A percentile compares a stretch with the other conserved stretches of the same genome.
Evolutionary conservation across 164 flowering plant species (phyloP).

Genomic region (Nymphaea colorata): DNA sequence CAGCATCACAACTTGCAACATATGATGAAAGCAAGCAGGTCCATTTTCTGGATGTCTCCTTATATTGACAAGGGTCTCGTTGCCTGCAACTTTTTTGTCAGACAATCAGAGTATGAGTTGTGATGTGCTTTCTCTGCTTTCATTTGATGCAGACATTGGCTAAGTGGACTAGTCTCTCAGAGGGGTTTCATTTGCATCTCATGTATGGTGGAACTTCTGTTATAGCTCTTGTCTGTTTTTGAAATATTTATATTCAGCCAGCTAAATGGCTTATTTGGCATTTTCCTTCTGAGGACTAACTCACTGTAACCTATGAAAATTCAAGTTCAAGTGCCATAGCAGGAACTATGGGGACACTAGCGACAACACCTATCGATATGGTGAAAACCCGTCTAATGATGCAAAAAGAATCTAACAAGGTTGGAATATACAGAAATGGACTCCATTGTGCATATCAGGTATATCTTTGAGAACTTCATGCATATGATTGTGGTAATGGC

Average conservation of each 20-base stretch:
- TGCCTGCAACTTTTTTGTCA: too few relatives aligned
- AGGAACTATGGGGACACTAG: constrained; percentile 61
- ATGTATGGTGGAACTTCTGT: constrained; percentile 28
- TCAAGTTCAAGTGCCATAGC: constrained; percentile 79
- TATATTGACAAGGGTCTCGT: constrained; percentile 2
- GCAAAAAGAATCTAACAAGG: constrained; percentile 52
- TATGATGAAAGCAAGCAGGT: constrained; percentile 98
- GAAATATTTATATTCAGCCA: neutral
- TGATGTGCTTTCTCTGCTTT: constrained; percentile 2
- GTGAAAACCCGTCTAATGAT: constrained; percentile 87
- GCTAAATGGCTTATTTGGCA: constrained; percentile 8
- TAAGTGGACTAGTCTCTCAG: constrained; percentile 60
- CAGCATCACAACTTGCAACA: constrained; percentile 89
- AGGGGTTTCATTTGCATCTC: constrained; percentile 78
- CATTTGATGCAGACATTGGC: constrained; percentile 37
- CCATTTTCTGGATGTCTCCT: constrained; percentile 13
- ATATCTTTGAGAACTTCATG: neutral
- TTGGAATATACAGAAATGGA: constrained; percentile 59
- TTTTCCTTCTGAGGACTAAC: constrained; percentile 11
- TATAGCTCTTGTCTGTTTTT: neutral
- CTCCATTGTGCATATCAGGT: constrained; percentile 86
- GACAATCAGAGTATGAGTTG: neutral
- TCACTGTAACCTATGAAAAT: constrained; percentile 14
- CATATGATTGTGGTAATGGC: neutral
- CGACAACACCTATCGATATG: constrained; percentile 82